Evolutionary conservation across 2,329 filamentous ascomycete species (phyloP).

Genomic region (Calonectria crousiana): DNA sequence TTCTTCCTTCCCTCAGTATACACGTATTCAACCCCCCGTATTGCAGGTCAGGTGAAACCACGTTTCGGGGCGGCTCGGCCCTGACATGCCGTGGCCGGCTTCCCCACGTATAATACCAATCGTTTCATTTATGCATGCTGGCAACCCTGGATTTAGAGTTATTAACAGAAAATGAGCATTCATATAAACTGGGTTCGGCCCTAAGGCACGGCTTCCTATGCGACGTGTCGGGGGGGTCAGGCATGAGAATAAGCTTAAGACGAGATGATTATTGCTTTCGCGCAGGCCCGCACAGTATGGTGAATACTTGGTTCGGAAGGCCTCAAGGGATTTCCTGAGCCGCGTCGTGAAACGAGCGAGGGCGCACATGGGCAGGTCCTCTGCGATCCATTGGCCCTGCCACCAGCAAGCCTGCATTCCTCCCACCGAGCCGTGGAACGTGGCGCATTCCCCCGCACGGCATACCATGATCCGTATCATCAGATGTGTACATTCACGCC

Average conservation of each 20-base stretch:
- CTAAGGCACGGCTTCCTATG: background rate
- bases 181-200: background rate
- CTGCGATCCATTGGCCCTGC: background rate
- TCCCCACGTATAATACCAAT: background rate
- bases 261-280: background rate
- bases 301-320: no score
- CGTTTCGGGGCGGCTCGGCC: constrained; percentile 1
- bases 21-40: background rate
- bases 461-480: background rate
- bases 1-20: background rate
- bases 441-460: background rate
- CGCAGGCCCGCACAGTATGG: background rate
- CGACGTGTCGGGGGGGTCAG: background rate
- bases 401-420: background rate
- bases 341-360: background rate
- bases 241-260: background rate
- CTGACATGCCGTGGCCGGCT: background rate
- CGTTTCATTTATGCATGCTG: background rate
- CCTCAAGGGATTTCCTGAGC: background rate
- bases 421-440: background rate
- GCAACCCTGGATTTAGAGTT: background rate
- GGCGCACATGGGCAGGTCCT: background rate
- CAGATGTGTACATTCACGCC: no score
- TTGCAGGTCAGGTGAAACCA: background rate
- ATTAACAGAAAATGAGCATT: background rate